phyloP scores from a whole-genome alignment of 208 protist species.

The Entamoeba dispar region DNA sequence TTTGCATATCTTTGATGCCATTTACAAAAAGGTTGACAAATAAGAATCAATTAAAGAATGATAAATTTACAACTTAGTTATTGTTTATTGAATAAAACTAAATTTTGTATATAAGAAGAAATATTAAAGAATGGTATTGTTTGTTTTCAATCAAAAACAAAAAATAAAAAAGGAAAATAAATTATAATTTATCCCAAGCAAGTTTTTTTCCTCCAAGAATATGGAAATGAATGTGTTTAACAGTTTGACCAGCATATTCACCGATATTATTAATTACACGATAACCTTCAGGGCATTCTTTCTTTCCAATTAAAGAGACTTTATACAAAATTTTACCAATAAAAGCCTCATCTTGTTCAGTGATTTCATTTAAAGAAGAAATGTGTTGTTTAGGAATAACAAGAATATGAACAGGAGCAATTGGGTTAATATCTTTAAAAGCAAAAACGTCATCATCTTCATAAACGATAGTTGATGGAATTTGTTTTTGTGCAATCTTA shows the following conservation, averaged over 20 bases:
- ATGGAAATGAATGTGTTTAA: neutral
- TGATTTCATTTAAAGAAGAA: conserved; percentile 9
- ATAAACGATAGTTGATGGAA: conserved; percentile 21
- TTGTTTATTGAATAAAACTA: no score
- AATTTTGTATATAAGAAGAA: no score
- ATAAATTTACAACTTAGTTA: no score
- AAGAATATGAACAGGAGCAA: conserved; percentile 14
- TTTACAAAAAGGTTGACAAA: no score
- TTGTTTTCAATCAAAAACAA: no score
- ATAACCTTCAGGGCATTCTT: neutral
- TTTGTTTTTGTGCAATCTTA: conserved; percentile 21
- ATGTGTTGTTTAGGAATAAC: conserved; percentile 24
- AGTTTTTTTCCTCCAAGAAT: neutral
- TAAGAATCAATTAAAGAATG: no score
- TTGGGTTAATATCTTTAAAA: conserved; percentile 27
- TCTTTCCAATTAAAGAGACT: conserved; percentile 1
- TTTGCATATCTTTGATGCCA: no score
- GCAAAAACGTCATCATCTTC: conserved; percentile 24
- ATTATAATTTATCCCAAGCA: neutral
- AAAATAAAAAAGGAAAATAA: no score
- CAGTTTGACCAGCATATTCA: conserved; percentile 8
- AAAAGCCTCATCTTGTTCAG: neutral
- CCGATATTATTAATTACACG: conserved; percentile 24
- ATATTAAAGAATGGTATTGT: no score
- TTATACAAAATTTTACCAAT: conserved; percentile 7